A percentile compares a stretch with the other conserved stretches of the same genome.
Conservation (phyloP, 345 rosid species). For the Eucalyptus erythrocorys region DNA sequence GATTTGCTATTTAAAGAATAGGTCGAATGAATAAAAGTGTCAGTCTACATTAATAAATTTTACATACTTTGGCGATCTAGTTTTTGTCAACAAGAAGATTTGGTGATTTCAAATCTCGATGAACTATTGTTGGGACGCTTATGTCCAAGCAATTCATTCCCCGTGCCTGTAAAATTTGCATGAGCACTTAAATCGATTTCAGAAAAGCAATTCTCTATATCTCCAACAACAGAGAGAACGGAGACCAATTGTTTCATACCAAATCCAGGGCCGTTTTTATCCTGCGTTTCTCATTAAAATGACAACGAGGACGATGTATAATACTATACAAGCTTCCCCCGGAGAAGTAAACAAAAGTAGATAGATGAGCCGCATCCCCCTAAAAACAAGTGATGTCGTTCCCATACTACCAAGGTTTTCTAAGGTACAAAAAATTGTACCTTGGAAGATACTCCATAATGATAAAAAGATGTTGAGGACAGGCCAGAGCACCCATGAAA, state of each 20-base stretch:
- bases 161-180: slow-evolving; percentile 48
- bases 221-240: neutral
- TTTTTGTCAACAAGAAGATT: slow-evolving; percentile 96
- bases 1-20: neutral
- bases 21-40: neutral
- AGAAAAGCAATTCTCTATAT: neutral
- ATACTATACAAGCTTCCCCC: slow-evolving; percentile 94
- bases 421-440: slow-evolving; percentile 13
- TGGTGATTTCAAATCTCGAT: slow-evolving; percentile 95
- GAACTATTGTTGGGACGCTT: slow-evolving; percentile 91
- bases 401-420: neutral
- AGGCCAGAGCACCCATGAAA: slow-evolving; percentile 96
- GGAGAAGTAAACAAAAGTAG: slow-evolving; percentile 1
- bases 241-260: slow-evolving; percentile 31
- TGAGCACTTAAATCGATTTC: neutral
- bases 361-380: neutral
- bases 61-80: slow-evolving; percentile 84
- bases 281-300: slow-evolving; percentile 79
- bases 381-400: neutral
- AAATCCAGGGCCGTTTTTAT: slow-evolving; percentile 99
- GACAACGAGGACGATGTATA: slow-evolving; percentile 84
- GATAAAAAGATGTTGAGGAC: slow-evolving; percentile 95
- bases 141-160: slow-evolving; percentile 99
- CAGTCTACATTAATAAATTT: neutral
- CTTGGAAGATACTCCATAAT: slow-evolving; percentile 95